Evolutionary conservation across 108 stramenopile species (phyloP).

Genomic region (Aurantiochytrium sp.): DNA sequence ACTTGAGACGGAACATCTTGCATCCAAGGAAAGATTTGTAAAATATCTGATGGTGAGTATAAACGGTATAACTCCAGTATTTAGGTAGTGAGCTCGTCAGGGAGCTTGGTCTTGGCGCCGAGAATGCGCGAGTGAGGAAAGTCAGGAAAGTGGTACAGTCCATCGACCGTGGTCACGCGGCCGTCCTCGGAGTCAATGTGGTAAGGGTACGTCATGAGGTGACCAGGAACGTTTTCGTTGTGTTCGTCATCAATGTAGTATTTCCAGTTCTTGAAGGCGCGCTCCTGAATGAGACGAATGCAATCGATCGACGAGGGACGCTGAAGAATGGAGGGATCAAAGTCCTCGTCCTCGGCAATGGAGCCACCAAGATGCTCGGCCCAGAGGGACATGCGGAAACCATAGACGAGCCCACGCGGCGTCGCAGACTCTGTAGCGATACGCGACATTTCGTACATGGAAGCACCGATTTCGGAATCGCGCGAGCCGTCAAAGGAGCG

Average conservation of each 20-base stretch:
- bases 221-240: background rate
- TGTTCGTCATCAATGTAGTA: background rate
- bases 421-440: background rate
- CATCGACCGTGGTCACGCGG: background rate
- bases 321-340: constrained; percentile 2
- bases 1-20: too few relatives aligned
- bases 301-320: background rate
- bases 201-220: background rate
- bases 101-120: background rate
- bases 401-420: background rate
- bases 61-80: too few relatives aligned
- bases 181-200: background rate
- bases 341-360: background rate
- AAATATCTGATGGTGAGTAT: too few relatives aligned
- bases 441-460: background rate
- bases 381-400: background rate
- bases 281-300: background rate
- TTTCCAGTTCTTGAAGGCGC: background rate
- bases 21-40: too few relatives aligned
- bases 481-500: constrained; percentile 51
- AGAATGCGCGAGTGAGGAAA: background rate
- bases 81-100: background rate
- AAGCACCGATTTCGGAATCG: constrained; percentile 46
- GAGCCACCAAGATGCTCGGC: background rate
- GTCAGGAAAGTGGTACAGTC: background rate